Conservation (phyloP, 176 grass and related monocot genomes). For the Lolium multiflorum region DNA sequence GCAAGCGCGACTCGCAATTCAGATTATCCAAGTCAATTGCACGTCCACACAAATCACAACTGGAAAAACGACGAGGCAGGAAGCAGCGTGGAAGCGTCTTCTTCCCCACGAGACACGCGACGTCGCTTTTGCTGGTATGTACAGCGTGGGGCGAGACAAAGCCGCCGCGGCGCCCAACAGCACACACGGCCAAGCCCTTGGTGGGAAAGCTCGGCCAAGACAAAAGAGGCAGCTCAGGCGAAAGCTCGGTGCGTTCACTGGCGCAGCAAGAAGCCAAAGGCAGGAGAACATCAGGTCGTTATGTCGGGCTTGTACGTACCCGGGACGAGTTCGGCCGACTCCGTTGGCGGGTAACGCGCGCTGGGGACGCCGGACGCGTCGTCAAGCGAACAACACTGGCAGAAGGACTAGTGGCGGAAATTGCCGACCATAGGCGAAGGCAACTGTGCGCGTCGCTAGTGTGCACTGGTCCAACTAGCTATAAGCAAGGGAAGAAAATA, state of each 20-base stretch:
- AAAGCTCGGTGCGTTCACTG: conserved; percentile 8
- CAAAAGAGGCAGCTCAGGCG: neutral
- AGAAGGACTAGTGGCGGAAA: neutral
- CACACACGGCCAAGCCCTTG: no score
- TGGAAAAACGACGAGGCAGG: neutral
- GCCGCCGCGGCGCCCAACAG: neutral
- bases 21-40: no score
- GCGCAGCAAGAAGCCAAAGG: neutral
- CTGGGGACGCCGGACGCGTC: neutral
- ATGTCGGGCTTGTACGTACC: neutral
- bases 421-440: neutral
- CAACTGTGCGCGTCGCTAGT: neutral
- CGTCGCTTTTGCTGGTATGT: neutral
- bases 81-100: conserved; percentile 24
- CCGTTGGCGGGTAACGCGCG: neutral
- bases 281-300: neutral
- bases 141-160: neutral
- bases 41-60: neutral
- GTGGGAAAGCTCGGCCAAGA: neutral
- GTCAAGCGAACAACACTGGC: neutral
- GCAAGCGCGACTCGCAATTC: no score
- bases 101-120: neutral
- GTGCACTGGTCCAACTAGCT: neutral
- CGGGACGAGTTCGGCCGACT: neutral
- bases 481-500: no score